Evolutionary conservation across 345 rosid species (phyloP), one percentile per base, ranked within the genome.

Genomic region (Hibiscus syriacus): DNA sequence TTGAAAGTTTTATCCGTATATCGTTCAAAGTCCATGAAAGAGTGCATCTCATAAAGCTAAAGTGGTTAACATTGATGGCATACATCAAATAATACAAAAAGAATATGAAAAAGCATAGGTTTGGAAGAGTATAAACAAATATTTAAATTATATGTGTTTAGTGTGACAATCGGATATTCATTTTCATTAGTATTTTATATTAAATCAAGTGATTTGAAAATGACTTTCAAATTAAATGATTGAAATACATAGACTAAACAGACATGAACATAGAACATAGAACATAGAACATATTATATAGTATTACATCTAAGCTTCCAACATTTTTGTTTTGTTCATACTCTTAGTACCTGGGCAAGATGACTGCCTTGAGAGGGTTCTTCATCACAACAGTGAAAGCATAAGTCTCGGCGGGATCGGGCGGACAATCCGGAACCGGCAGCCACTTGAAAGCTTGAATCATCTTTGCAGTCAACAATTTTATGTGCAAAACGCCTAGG

Each of bases 381-480:
- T 93, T 93, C 98, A 90, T 89, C 36, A 93, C 91, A 26, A 93
- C 97, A 0, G 98, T 93, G 70, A 93, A 93, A 17, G 97, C 96
- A 26, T 84, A 93, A 16, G 92, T 80, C 90, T 93, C 95, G 5
- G 85, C 71, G 70, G 88, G 88, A 82, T 87, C 94, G 50, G 97
- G 98, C 59, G 91, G 89, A 43, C 52, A 5, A 5, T 65, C 82
- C 3, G 96, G 83, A 29, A 75, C 76, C 9, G 91, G 90, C 9
- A 86, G 25, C 98, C 97, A 93, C 66, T 79, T 82, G 74, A 74
- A 93, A 9, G 87, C 83, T 49, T 86, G 98, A 32, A 93, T 74
- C 98, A 89, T 93, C 81, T 78, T 86, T 10, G 98, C 98, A 27
- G 90, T 80, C 87, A 87, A 55, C 82, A 93, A 49, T 45, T 82